These are phyloP conservation scores for Pseudogymnoascus sp. DNA, from an alignment of 2,329 filamentous ascomycete genomes.

Conservation along the genomic window DNA sequence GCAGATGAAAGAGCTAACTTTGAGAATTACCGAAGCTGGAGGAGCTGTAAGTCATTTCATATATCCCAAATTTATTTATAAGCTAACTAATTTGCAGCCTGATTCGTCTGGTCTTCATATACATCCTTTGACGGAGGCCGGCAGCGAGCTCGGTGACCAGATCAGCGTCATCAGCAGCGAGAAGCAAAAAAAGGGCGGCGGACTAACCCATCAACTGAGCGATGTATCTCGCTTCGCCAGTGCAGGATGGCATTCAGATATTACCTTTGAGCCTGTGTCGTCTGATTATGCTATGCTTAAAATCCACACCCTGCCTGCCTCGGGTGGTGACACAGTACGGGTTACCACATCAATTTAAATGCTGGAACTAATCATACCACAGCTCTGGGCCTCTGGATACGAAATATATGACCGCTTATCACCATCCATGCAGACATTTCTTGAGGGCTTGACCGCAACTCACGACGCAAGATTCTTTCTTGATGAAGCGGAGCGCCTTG, in stretches of 20 bases:
- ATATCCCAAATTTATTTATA: not conserved
- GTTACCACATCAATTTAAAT: not conserved
- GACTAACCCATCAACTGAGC: conserved; percentile 42
- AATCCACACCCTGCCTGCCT: conserved; percentile 38
- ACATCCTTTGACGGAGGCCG: conserved; percentile 46
- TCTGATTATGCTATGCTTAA: conserved; percentile 47
- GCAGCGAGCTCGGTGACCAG: conserved; percentile 45
- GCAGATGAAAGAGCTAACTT: conserved; percentile 38
- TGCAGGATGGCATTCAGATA: conserved; percentile 45
- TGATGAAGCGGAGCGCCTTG: conserved; percentile 40
- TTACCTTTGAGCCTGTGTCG: conserved; percentile 45
- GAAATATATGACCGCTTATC: conserved; percentile 50
- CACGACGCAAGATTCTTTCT: conserved; percentile 43
- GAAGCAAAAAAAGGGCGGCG: conserved; percentile 47
- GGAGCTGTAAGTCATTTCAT: conserved; percentile 29
- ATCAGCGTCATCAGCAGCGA: conserved; percentile 49
- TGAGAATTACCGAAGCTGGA: conserved; percentile 36
- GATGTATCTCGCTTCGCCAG: conserved; percentile 42
- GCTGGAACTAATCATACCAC: not conserved
- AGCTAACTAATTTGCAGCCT: conserved; percentile 23
- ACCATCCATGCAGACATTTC: conserved; percentile 36
- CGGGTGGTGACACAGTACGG: conserved; percentile 36
- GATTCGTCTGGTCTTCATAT: conserved; percentile 41
- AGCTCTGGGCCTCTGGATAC: conserved; percentile 42
- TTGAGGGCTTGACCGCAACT: conserved; percentile 43